Percentiles rank a stretch among this genome's conserved stretches.
Evolutionary conservation across 2,329 filamentous ascomycete species (phyloP).

Genomic region (Xylaria polymorpha): DNA sequence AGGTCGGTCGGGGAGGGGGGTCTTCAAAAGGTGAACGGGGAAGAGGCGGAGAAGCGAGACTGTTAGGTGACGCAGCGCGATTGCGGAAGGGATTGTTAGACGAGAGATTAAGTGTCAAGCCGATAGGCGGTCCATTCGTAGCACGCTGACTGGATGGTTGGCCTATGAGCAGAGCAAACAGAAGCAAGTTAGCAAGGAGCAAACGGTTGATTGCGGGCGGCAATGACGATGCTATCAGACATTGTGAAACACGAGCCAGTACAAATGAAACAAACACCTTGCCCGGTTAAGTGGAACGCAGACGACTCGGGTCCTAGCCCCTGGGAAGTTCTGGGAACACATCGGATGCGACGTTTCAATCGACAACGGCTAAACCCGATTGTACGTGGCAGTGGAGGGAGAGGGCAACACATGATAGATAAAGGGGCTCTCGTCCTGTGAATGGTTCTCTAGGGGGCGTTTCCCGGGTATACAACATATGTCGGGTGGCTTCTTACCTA

Average conservation of each 20-base stretch:
- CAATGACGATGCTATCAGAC: conserved; percentile 57
- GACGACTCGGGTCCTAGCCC: conserved; percentile 28
- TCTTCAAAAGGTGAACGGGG: conserved; percentile 71
- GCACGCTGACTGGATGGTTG: conserved; percentile 54
- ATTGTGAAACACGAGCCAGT: conserved; percentile 61
- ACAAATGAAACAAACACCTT: conserved; percentile 59
- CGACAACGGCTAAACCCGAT: conserved; percentile 12
- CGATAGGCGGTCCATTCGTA: conserved; percentile 52
- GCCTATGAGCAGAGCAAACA: conserved; percentile 52
- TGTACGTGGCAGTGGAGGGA: conserved; percentile 12
- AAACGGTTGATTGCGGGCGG: conserved; percentile 54
- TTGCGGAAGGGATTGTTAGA: conserved; percentile 88
- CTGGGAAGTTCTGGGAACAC: conserved; percentile 1
- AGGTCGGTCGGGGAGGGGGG: conserved; percentile 69
- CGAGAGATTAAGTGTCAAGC: conserved; percentile 74
- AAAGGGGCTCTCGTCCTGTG: conserved; percentile 21
- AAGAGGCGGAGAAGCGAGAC: conserved; percentile 51
- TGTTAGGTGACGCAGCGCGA: conserved; percentile 71
- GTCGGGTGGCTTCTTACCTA: conserved; percentile 39
- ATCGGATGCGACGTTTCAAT: conserved; percentile 21
- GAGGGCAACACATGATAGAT: conserved; percentile 20
- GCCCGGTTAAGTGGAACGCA: conserved; percentile 54
- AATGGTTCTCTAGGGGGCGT: conserved; percentile 12
- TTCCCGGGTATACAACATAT: conserved; percentile 17
- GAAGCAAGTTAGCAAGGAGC: conserved; percentile 46